phyloP scores from a whole-genome alignment of 2,329 filamentous ascomycete genomes.

The Aspergillus proliferans region DNA sequence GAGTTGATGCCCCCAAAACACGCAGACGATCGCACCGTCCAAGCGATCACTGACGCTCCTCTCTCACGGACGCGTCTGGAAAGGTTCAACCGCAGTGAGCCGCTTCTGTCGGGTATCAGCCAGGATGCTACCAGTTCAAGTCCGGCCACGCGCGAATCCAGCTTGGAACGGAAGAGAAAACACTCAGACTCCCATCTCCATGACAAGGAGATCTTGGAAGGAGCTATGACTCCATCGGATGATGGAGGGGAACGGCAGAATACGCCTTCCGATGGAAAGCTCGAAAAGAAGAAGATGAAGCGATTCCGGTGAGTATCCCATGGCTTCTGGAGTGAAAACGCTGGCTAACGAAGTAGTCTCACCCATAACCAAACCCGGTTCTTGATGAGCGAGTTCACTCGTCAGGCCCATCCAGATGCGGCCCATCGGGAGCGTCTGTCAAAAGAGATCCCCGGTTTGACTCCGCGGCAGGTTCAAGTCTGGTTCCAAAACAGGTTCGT shows the following conservation, averaged over 20 bases:
- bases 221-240: constrained; percentile 21
- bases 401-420: constrained; percentile 89
- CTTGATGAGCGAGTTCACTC: constrained; percentile 92
- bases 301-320: constrained; percentile 30
- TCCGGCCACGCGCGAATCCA: constrained; percentile 5
- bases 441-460: constrained; percentile 83
- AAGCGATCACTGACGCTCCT: constrained; percentile 9
- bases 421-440: constrained; percentile 82
- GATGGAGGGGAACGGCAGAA: constrained; percentile 25
- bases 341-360: constrained; percentile 50
- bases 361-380: constrained; percentile 97
- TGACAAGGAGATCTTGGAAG: constrained; percentile 12
- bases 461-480: constrained; percentile 88
- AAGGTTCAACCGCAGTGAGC: constrained; percentile 17
- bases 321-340: too few species aligned
- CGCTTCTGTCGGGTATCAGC: constrained; percentile 8
- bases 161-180: constrained; percentile 7
- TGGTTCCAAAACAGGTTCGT: constrained; percentile 96
- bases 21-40: constrained; percentile 10
- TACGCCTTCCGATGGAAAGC: constrained; percentile 19
- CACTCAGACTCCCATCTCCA: constrained; percentile 10
- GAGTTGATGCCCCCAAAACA: constrained; percentile 12
- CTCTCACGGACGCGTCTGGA: constrained; percentile 22
- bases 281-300: constrained; percentile 40
- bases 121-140: constrained; percentile 12